Evolutionary conservation across 163 green algal species (phyloP).

Genomic region (Chloroidium sp.): DNA sequence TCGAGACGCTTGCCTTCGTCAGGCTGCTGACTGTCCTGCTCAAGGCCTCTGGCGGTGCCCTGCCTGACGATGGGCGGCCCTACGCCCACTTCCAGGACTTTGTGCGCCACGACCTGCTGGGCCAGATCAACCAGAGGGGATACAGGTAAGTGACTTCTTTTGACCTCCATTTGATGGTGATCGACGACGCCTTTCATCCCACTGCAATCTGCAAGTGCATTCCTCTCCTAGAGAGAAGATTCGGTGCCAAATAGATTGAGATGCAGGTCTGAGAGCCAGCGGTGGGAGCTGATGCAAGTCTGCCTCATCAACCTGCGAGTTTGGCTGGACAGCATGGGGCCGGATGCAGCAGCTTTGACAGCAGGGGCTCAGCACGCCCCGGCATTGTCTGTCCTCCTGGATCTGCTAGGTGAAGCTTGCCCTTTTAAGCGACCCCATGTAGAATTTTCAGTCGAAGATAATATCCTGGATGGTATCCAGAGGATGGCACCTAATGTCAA

Average conservation of each 20-base stretch:
- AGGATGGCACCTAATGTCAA: no score
- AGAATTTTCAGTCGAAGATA: no score
- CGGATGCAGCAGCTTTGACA: no score
- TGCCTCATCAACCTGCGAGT: slow-evolving; percentile 51
- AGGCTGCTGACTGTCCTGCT: slow-evolving; percentile 61
- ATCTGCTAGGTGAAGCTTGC: not conserved
- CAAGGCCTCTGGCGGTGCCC: not conserved
- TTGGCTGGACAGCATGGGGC: slow-evolving; percentile 6
- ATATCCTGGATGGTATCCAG: no score
- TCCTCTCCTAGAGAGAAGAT: no score
- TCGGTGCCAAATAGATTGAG: not conserved
- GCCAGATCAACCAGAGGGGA: slow-evolving; percentile 18
- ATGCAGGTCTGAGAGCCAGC: slow-evolving; percentile 43
- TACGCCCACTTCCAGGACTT: slow-evolving; percentile 48
- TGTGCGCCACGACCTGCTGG: slow-evolving; percentile 51
- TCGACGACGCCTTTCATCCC: no score
- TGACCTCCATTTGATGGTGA: no score
- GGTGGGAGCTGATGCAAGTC: slow-evolving; percentile 61
- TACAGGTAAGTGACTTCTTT: not conserved
- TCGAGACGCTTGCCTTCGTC: slow-evolving; percentile 59
- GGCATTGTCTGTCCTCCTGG: not conserved
- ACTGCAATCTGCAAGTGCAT: no score
- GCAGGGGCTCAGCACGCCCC: not conserved
- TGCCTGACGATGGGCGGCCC: slow-evolving; percentile 23
- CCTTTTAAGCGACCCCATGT: not conserved